Conservation (phyloP, 108 stramenopile species). For the Schizochytrium sp. region DNA sequence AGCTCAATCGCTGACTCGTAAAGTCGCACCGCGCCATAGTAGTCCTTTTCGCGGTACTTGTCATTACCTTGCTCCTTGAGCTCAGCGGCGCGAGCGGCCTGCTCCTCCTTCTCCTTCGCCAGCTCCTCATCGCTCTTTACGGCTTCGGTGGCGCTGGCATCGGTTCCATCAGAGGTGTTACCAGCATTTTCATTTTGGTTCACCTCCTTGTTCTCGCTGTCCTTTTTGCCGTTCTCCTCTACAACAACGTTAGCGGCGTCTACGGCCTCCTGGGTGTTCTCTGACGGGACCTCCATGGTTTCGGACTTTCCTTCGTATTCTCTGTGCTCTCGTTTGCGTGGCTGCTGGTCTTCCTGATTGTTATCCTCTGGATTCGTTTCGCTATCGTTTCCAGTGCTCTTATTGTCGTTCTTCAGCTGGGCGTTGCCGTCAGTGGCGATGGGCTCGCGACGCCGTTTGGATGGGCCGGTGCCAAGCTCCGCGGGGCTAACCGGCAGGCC, state of each 20-base stretch:
- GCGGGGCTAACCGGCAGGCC: too few species aligned
- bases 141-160: not conserved
- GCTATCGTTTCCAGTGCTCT: too few species aligned
- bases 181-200: not conserved
- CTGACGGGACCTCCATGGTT: not conserved
- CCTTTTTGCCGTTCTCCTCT: not conserved
- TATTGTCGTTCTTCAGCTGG: too few species aligned
- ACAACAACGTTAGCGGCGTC: too few species aligned
- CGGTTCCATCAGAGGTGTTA: not conserved
- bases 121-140: not conserved
- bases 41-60: conserved; percentile 39
- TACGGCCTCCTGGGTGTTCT: not conserved
- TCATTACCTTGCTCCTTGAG: conserved; percentile 64
- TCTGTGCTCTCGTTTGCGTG: not conserved
- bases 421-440: too few species aligned
- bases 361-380: too few species aligned
- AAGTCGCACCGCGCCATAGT: conserved; percentile 48
- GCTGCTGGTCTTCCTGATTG: too few species aligned
- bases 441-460: too few species aligned
- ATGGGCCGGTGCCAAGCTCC: too few species aligned
- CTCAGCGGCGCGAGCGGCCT: conserved; percentile 5
- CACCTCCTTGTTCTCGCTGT: not conserved
- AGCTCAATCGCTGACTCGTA: conserved; percentile 61
- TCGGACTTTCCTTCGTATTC: not conserved
- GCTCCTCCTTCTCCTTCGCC: not conserved